Conservation (phyloP, 345 rosid species). For the Ceriops decandra region DNA sequence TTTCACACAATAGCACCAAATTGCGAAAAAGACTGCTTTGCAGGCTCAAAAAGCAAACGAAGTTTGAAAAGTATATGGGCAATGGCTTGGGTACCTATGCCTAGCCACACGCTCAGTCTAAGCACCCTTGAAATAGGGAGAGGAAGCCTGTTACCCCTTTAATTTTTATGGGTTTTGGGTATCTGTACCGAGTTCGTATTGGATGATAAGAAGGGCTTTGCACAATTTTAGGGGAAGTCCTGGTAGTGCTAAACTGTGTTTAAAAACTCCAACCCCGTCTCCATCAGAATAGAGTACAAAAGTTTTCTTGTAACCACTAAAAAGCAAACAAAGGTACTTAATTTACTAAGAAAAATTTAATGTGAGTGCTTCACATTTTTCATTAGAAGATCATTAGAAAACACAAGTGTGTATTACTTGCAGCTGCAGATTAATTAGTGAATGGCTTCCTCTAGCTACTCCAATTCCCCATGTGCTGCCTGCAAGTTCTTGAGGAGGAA, state of each 20-base stretch:
- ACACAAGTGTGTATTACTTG: not conserved
- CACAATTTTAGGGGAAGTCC: not conserved
- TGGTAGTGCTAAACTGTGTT: not conserved
- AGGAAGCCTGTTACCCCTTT: no score
- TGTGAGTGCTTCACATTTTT: not conserved
- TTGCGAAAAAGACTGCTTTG: constrained; percentile 26
- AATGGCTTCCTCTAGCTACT: constrained; percentile 28
- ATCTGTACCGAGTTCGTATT: no score
- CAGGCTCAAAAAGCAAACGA: constrained; percentile 19
- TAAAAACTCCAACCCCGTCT: not conserved
- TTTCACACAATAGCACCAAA: not conserved
- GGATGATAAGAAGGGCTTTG: not conserved
- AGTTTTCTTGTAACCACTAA: not conserved
- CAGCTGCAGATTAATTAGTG: not conserved
- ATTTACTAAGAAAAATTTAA: no score
- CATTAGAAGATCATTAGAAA: not conserved
- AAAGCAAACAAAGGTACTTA: not conserved
- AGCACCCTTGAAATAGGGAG: no score
- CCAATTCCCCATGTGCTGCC: constrained; percentile 35
- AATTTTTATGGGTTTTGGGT: no score
- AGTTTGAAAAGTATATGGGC: constrained; percentile 16
- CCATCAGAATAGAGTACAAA: not conserved
- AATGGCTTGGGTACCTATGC: no score
- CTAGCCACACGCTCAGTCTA: no score
- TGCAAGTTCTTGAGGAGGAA: constrained; percentile 36